Evolutionary conservation across 1,139 yeast genomes (phyloP), one percentile per base, ranked within the genome.

Genomic region (Barnettozyma hawaiiensis): DNA sequence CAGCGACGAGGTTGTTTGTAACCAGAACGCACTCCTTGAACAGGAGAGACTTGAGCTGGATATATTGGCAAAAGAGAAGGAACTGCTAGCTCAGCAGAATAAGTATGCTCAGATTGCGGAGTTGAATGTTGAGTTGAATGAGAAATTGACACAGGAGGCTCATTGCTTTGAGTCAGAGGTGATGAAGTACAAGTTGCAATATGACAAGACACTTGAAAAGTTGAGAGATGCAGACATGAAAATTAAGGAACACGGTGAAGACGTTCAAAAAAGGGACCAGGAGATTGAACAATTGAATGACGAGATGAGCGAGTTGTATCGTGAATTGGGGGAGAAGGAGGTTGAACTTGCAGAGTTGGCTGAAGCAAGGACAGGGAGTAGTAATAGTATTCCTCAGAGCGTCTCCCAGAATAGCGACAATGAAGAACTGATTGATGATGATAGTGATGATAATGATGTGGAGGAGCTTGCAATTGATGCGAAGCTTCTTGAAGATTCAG

Each of bases 21-120:
- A 56, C n/a, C 59, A 61, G 37, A 54, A 57, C 21, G 45, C 60
- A 3, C 47, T 53, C 12, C 52, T 52, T 15, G 67, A 64, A 33
- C 56, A 57, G 40, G 68, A 64, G 44, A 51, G 58, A 35, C 47
- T 63, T 12, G 67, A 64, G 41, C 32, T 48, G 24, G 68, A 63
- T 22, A 32, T 66, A 4, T 42, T 50, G 23, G 28, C 43, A n/a
- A 60, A 58, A 40, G 63, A 61, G 36, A 49, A 50, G 38, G 54
- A 35, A 16, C 18, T 53, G 3, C 34, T 46, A 9, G 31, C 35
- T 16, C 41, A 41, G 11, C 51, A 49, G 40, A 37, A 19, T 24
- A 28, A 31, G 4, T 32, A 47, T 24, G 44, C 31, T 20, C 35
- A 46, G 8, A 31, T 49, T 16, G 35, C 38, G 2, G 51, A 51